These are phyloP conservation scores for Chaetomium olivaceum DNA, from an alignment of 2,329 filamentous ascomycete genomes.

Conservation along the genomic window DNA sequence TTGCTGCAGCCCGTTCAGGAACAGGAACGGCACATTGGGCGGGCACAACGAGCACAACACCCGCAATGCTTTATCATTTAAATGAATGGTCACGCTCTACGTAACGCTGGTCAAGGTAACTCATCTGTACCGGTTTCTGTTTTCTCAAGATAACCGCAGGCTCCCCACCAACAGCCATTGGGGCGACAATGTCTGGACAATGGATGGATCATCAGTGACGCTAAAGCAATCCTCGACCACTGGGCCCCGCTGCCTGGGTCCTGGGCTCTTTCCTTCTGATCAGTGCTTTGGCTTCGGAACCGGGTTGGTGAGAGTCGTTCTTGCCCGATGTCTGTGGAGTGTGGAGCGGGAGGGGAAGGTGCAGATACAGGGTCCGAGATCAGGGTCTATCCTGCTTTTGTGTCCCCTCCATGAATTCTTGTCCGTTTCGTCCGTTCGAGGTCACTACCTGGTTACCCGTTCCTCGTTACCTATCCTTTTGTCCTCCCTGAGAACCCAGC, in stretches of 20 bases:
- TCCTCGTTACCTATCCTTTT: neutral
- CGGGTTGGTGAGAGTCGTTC: neutral
- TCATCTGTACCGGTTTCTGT: too few species aligned
- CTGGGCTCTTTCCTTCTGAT: neutral
- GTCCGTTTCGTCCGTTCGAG: slow-evolving; percentile 4
- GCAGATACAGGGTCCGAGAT: neutral
- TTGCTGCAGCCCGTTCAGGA: slow-evolving; percentile 25
- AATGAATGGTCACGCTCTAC: slow-evolving; percentile 12
- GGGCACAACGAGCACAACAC: slow-evolving; percentile 2
- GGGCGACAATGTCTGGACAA: neutral
- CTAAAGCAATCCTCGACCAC: too few species aligned
- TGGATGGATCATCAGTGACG: neutral
- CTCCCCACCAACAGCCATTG: neutral
- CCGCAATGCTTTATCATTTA: slow-evolving; percentile 18
- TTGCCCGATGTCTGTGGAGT: slow-evolving; percentile 7
- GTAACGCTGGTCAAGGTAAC: neutral
- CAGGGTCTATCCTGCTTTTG: slow-evolving; percentile 9
- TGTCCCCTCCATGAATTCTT: neutral
- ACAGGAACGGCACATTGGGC: slow-evolving; percentile 27
- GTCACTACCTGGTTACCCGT: neutral
- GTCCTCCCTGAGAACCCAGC: neutral
- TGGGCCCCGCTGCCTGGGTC: neutral
- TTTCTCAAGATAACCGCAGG: neutral
- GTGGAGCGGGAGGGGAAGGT: slow-evolving; percentile 13
- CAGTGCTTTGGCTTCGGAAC: neutral